Evolutionary conservation across 2,329 filamentous ascomycete species (phyloP), one percentile per base, ranked within the genome.

Genomic region (Blumeria hordei): DNA sequence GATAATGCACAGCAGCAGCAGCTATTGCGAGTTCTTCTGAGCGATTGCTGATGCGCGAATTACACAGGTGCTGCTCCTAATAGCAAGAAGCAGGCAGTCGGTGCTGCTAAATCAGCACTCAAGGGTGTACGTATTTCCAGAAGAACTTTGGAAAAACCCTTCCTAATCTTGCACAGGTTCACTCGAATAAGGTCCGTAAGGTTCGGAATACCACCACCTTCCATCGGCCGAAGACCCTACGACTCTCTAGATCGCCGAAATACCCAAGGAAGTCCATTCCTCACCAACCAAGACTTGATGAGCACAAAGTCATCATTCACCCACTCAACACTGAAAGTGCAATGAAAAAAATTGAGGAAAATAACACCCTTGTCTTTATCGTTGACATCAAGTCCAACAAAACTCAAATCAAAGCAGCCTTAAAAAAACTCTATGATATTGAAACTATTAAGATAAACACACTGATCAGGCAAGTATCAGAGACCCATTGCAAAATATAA

Each of bases 301-400:
- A 90, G 75, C 85, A 88, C 80, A 95, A 94, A 82, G 78, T 96
- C 71, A 84, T 98, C 72, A 77, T 96, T 69, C 87, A 95, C 81
- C 92, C 92, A 64, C 80, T 98, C 69, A 98, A 98, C 83, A 98
- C 92, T 59, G 92, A 98, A 84, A 92, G 84, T 69, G 92, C 93
- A 68, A 96, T 98, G 90, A 98, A 98, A 87, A 95, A 95, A 85
- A 95, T 98, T 66, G 92, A 98, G 80, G 92, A 98, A 84, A 88
- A 98, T 82, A 98, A 98, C 81, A 98, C 92, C 64, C 81, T 98
- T 54, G 87, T 94, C 70, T 95, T 95, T 80, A 94, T 94, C 66
- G 87, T 93, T 69, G 85, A 95, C 65, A 75, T 90, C 72, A 93
- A 93, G 83, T 82, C 90, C 72, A 98, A 98, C 83, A 98, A 98